Evolutionary conservation across 768 basidiomycete species (phyloP).

Genomic region (Auricularia heimuer): DNA sequence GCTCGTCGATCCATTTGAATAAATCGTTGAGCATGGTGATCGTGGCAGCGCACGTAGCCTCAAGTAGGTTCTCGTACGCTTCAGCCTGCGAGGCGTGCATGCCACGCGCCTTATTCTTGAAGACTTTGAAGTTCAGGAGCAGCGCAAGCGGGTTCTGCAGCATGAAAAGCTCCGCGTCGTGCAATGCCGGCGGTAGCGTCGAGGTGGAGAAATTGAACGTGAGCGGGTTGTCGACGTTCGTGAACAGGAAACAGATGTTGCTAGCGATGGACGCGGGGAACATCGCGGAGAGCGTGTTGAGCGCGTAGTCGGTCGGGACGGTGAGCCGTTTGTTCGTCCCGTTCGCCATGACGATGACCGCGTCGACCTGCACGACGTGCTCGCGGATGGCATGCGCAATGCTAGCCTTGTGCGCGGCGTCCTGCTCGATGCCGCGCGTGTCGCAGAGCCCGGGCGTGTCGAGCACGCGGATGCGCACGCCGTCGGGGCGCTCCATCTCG

Average conservation of each 20-base stretch:
- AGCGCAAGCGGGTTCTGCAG: conserved; percentile 4
- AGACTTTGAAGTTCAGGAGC: background rate
- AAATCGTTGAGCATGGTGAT: background rate
- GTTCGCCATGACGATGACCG: conserved; percentile 22
- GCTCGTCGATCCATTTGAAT: background rate
- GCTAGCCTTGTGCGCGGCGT: conserved; percentile 17
- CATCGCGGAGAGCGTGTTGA: conserved; percentile 16
- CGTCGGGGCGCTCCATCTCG: conserved; percentile 3
- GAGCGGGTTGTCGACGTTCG: conserved; percentile 12
- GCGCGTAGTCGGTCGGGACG: conserved; percentile 19
- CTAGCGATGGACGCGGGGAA: conserved; percentile 17
- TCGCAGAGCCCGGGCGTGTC: conserved; percentile 24
- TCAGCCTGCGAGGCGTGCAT: background rate
- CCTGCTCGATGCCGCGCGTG: conserved; percentile 19
- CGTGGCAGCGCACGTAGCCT: background rate
- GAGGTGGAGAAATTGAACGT: conserved; percentile 16
- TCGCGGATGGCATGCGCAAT: conserved; percentile 18
- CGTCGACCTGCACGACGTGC: conserved; percentile 14
- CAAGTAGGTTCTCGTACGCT: background rate
- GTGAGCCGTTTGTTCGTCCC: conserved; percentile 17
- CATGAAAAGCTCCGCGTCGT: background rate
- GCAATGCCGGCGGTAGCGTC: no score
- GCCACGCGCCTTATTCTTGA: no score
- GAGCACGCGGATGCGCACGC: conserved; percentile 13
- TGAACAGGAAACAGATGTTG: conserved; percentile 21